phyloP scores from a whole-genome alignment of 2,329 filamentous ascomycete species.

The Meredithiella fracta region DNA sequence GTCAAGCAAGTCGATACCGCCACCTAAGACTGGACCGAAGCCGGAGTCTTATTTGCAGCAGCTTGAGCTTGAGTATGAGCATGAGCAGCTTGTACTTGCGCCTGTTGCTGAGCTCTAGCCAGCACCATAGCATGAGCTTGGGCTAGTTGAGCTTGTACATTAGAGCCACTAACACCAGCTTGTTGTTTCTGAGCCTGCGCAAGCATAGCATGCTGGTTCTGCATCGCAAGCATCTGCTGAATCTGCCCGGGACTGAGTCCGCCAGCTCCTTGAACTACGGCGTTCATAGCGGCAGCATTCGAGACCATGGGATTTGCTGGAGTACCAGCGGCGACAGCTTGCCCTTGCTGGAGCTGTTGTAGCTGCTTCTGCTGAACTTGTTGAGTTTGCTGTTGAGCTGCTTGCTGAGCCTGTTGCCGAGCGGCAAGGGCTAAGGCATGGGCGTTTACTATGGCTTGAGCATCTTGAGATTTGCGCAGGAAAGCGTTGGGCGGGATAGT shows the following conservation, averaged over 20 bases:
- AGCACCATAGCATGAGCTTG: slow-evolving; percentile 2
- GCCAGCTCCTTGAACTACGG: not conserved
- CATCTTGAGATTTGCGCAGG: slow-evolving; percentile 17
- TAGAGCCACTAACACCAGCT: not conserved
- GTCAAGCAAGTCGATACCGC: not conserved
- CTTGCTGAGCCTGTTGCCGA: slow-evolving; percentile 11
- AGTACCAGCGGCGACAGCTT: not conserved
- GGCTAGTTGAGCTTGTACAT: slow-evolving; percentile 12
- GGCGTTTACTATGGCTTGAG: slow-evolving; percentile 16
- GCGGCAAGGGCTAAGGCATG: slow-evolving; percentile 14
- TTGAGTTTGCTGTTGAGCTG: not conserved
- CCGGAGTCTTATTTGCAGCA: not conserved
- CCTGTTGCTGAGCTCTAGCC: slow-evolving; percentile 10
- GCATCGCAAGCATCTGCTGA: slow-evolving; percentile 9
- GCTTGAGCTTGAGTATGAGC: slow-evolving; percentile 15
- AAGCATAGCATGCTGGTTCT: slow-evolving; percentile 11
- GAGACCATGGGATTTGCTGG: slow-evolving; percentile 17
- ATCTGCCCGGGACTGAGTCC: not conserved
- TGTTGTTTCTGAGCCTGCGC: slow-evolving; percentile 18
- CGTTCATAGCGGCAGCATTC: not conserved
- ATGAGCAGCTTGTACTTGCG: slow-evolving; percentile 6
- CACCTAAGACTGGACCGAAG: not conserved
- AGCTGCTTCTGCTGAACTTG: slow-evolving; percentile 16
- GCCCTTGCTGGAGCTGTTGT: slow-evolving; percentile 6
- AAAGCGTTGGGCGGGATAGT: slow-evolving; percentile 9